Evolutionary conservation across 2,329 filamentous ascomycete genomes (phyloP), one percentile per base, ranked within the genome.

Genomic region (Exophiala viscosa): DNA sequence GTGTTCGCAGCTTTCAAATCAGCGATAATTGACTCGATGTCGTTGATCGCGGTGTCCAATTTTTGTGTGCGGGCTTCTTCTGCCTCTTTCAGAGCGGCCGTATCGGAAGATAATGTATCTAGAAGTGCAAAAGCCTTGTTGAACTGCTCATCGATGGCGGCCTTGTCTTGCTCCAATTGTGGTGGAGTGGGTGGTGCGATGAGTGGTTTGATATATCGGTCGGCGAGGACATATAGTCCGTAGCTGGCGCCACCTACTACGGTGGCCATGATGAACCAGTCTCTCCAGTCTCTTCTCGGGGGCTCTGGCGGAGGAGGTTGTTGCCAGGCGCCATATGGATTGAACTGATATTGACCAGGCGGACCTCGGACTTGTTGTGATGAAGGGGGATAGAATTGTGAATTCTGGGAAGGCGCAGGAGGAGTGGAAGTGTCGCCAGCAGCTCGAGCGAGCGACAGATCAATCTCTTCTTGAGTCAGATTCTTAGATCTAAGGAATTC

Each of bases 261-360:
- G 0, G 93, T 99, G 6, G 93, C 93, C 90, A 97, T 96, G 71
- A 99, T 97, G 73, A 99, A 99, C 88, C 90, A 97, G 68, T 99
- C 93, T 57, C 95, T 82, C 93, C 93, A 99, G 73, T 99, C 93
- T 66, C 93, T 80, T 67, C 84, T 85, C 2, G 90, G 90, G 2
- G 84, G 73, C 56, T 81, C 77, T 59, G 77, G 79, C 32, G 78
- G 77, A 18, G 72, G 66, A 23, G 54, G 55, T 53, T 69, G 74
- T 60, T 79, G 81, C 62, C 75, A 79, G 65, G 76, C 74, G 43
- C 72, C 75, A 65, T 79, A 79, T 50, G 71, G 70, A 50, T 74
- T 74, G 67, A 81, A 76, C 31, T 69, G 70, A 67, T 76, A 81
- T 52, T 70, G 62, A n/a, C 73, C 64, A 63, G 69, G 60, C 67